Evolutionary conservation across 768 basidiomycete species (phyloP).

Genomic region (Zangia roseola): DNA sequence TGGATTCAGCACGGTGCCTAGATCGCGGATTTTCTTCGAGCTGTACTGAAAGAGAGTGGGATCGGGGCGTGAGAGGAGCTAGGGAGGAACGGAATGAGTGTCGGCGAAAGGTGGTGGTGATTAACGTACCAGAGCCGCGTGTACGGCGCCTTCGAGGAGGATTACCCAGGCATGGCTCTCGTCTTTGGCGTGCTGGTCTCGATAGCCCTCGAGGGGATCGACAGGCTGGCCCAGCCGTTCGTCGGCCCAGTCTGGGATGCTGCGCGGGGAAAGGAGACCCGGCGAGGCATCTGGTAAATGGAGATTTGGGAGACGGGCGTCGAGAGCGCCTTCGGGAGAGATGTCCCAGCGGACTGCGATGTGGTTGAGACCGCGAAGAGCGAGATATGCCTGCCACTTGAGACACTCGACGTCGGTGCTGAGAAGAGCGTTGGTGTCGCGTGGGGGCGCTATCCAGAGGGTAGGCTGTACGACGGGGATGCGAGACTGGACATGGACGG

Average conservation of each 20-base stretch:
- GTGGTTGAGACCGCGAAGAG: constrained; percentile 50
- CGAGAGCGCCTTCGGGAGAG: constrained; percentile 64
- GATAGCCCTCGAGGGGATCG: constrained; percentile 64
- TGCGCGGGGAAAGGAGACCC: constrained; percentile 59
- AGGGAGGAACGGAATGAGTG: constrained; percentile 2
- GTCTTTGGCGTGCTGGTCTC: constrained; percentile 53
- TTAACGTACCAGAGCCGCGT: constrained; percentile 65
- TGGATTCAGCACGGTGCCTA: constrained; percentile 55
- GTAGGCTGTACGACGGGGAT: constrained; percentile 38
- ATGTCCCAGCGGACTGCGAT: constrained; percentile 69
- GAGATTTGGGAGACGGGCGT: constrained; percentile 67
- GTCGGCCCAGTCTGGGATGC: constrained; percentile 77
- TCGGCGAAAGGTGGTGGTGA: not conserved
- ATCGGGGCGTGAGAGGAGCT: constrained; percentile 52
- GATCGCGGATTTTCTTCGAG: constrained; percentile 24
- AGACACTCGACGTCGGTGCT: constrained; percentile 83
- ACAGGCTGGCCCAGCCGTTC: constrained; percentile 41
- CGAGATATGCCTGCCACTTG: constrained; percentile 84
- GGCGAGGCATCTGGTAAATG: constrained; percentile 50
- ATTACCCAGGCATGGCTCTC: constrained; percentile 84
- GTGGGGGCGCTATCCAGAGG: constrained; percentile 66
- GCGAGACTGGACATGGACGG: constrained; percentile 32
- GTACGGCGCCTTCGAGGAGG: constrained; percentile 72
- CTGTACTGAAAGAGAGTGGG: constrained; percentile 42
- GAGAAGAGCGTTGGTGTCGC: constrained; percentile 36